A percentile compares a stretch with the other conserved stretches of the same genome.
Evolutionary conservation across 495 filamentous ascomycete genomes (phyloP).

Genomic region (Tuber melanosporum): DNA sequence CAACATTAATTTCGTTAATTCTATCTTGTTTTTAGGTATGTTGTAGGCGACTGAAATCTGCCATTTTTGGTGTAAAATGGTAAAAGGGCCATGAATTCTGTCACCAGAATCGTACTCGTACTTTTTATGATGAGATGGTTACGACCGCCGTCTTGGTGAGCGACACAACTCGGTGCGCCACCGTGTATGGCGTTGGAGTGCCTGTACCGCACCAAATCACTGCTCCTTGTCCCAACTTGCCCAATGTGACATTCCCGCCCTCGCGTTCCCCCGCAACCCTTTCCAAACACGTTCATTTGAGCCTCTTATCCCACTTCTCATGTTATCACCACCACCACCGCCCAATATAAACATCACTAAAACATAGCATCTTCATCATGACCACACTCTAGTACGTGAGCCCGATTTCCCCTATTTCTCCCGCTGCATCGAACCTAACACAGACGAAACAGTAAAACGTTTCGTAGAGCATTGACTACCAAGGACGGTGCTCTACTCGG

Average conservation of each 20-base stretch:
- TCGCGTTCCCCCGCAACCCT: background rate
- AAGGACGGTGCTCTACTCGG: slow-evolving; percentile 35
- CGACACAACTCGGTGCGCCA: background rate
- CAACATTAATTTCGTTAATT: too few relatives aligned
- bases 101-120: too few relatives aligned
- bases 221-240: background rate
- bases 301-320: background rate
- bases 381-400: slow-evolving; percentile 32
- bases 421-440: slow-evolving; percentile 8
- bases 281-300: background rate
- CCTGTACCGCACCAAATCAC: background rate
- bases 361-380: slow-evolving; percentile 24
- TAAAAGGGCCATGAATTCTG: too few relatives aligned
- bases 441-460: slow-evolving; percentile 24
- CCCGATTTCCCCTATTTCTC: background rate
- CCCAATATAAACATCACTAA: background rate
- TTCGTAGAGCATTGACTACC: slow-evolving; percentile 31
- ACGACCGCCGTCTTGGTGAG: background rate
- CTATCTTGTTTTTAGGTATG: too few relatives aligned
- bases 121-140: background rate
- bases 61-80: too few relatives aligned
- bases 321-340: background rate
- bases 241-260: background rate
- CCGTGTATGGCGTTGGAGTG: background rate
- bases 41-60: too few relatives aligned